Percentiles rank a stretch among this genome's conserved stretches.
phyloP scores from a whole-genome alignment of 2,329 filamentous ascomycete species.

The Fusarium acutatum region DNA sequence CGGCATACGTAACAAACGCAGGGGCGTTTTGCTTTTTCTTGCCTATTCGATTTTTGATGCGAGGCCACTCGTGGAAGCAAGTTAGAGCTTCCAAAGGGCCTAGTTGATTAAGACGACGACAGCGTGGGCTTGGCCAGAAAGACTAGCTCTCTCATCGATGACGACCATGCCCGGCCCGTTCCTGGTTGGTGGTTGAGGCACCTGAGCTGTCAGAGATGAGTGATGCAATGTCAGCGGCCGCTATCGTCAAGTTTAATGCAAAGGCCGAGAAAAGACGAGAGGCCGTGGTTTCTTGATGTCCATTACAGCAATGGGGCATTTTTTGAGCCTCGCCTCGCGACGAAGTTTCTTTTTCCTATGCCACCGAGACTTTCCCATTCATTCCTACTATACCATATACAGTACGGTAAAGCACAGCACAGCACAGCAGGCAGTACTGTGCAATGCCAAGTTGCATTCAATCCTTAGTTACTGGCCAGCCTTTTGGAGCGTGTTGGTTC shows the following conservation, averaged over 20 bases:
- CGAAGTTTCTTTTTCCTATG: background rate
- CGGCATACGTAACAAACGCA: background rate
- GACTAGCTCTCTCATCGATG: background rate
- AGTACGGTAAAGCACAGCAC: background rate
- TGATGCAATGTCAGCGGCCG: background rate
- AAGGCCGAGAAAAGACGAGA: background rate
- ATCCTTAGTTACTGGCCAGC: background rate
- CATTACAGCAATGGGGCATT: background rate
- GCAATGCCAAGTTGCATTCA: background rate
- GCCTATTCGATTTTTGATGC: constrained; percentile 7
- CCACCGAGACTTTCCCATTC: background rate
- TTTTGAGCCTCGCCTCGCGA: background rate
- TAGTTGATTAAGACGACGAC: background rate
- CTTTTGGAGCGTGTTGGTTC: constrained; percentile 15
- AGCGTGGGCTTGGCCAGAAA: background rate
- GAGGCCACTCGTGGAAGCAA: background rate
- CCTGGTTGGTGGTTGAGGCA: constrained; percentile 12
- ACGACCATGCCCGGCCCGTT: constrained; percentile 23
- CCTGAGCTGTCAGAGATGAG: constrained; percentile 20
- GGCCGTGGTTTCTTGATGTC: background rate
- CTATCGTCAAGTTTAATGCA: constrained; percentile 6
- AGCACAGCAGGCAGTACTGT: background rate
- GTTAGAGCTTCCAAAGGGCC: background rate
- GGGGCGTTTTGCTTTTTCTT: constrained; percentile 24
- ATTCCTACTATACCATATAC: background rate